Conservation (phyloP, 2,329 filamentous ascomycete genomes). For the Dactylellina parvicollis region DNA sequence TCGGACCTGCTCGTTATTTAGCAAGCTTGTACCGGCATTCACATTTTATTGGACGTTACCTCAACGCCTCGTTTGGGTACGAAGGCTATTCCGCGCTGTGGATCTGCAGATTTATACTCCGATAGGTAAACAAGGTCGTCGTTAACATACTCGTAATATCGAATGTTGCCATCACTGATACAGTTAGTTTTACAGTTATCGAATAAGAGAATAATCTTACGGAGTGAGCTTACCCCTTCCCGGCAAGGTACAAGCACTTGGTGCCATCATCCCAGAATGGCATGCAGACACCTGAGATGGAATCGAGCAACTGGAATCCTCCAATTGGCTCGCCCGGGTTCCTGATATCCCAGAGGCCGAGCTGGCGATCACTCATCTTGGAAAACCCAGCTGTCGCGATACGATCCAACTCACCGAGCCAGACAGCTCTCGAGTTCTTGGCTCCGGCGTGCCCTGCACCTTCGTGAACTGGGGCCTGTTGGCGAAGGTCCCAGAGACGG, state of each 20-base stretch:
- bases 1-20: slow-evolving; percentile 70
- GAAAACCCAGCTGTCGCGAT: slow-evolving; percentile 98
- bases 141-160: slow-evolving; percentile 98
- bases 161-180: slow-evolving; percentile 91
- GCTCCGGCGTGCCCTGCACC: slow-evolving; percentile 86
- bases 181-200: slow-evolving; percentile 34
- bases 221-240: slow-evolving; percentile 80
- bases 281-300: slow-evolving; percentile 97
- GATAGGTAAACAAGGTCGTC: slow-evolving; percentile 98
- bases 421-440: slow-evolving; percentile 96
- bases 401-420: slow-evolving; percentile 90
- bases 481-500: slow-evolving; percentile 94
- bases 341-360: slow-evolving; percentile 94
- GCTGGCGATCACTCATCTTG: slow-evolving; percentile 95
- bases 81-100: slow-evolving; percentile 93
- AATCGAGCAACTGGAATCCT: slow-evolving; percentile 89
- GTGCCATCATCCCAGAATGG: slow-evolving; percentile 99
- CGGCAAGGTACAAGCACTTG: slow-evolving; percentile 92
- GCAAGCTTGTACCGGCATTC: slow-evolving; percentile 19
- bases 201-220: slow-evolving; percentile 56
- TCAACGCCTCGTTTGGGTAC: slow-evolving; percentile 94
- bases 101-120: slow-evolving; percentile 96
- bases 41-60: slow-evolving; percentile 64
- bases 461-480: slow-evolving; percentile 87
- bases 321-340: slow-evolving; percentile 81